phyloP scores from a whole-genome alignment of 805 yeast genomes.

The Wickerhamiella spandovensis region DNA sequence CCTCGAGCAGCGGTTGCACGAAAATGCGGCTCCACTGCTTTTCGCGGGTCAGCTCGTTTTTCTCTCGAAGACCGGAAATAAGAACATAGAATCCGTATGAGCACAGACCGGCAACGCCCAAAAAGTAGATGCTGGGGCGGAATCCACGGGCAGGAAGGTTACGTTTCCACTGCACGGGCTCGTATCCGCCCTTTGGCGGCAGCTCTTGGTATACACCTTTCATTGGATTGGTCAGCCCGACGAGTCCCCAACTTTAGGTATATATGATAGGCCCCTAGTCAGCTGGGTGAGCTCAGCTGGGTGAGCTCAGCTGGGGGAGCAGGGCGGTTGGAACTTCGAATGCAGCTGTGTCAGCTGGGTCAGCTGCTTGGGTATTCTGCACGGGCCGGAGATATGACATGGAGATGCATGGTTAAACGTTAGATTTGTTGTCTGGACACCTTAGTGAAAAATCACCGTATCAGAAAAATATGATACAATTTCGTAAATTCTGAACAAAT shows the following conservation, averaged over 20 bases:
- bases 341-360: too few species aligned
- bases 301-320: too few species aligned
- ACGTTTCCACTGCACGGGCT: constrained; percentile 79
- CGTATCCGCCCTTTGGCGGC: constrained; percentile 80
- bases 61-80: constrained; percentile 57
- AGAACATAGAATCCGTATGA: constrained; percentile 60
- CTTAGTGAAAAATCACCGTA: too few species aligned
- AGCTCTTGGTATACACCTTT: constrained; percentile 42
- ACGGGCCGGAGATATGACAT: too few species aligned
- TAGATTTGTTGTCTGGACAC: too few species aligned
- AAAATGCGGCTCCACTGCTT: constrained; percentile 64
- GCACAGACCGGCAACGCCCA: constrained; percentile 48
- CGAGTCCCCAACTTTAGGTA: neutral
- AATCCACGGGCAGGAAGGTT: constrained; percentile 77
- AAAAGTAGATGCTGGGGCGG: constrained; percentile 60
- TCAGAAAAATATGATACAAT: too few species aligned
- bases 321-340: too few species aligned
- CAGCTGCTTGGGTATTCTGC: too few species aligned
- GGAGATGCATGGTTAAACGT: too few species aligned
- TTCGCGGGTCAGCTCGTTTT: constrained; percentile 59
- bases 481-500: too few species aligned
- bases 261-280: neutral
- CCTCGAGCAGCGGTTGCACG: constrained; percentile 58
- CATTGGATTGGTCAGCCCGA: neutral
- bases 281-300: neutral